Conservation (phyloP, 2,329 filamentous ascomycete genomes). For the Fusarium sp. region DNA sequence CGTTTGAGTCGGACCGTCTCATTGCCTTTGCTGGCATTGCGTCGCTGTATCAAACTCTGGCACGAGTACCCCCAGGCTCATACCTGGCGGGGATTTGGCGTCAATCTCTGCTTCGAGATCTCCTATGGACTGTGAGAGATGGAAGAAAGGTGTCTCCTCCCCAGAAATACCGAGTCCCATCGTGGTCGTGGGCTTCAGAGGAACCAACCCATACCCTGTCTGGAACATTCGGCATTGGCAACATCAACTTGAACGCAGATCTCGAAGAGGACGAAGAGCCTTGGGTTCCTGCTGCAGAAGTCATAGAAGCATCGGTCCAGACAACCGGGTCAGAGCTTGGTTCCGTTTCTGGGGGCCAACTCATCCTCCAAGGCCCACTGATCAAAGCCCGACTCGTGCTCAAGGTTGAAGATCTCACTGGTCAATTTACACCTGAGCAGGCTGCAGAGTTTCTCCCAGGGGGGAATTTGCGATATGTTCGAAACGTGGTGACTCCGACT, state of each 20-base stretch:
- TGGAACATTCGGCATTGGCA: conserved; percentile 17
- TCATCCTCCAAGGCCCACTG: conserved; percentile 27
- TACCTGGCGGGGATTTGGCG: conserved; percentile 33
- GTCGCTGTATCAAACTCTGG: conserved; percentile 17
- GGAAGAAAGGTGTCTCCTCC: conserved; percentile 31
- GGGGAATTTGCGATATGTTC: conserved; percentile 22
- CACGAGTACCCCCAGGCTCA: conserved; percentile 9
- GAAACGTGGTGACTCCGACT: conserved; percentile 6
- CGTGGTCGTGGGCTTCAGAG: conserved; percentile 36
- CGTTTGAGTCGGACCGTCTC: conserved; percentile 32
- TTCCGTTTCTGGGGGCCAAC: conserved; percentile 6
- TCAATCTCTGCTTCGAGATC: conserved; percentile 18
- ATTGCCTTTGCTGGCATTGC: conserved; percentile 34
- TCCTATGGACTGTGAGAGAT: conserved; percentile 25
- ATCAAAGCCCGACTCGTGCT: conserved; percentile 28
- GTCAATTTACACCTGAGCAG: conserved; percentile 21
- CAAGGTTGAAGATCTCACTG: conserved; percentile 20
- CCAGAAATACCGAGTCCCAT: conserved; percentile 34
- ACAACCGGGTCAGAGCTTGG: conserved; percentile 24
- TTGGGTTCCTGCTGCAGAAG: conserved; percentile 9
- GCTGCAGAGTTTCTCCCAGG: conserved; percentile 33
- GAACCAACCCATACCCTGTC: conserved; percentile 12
- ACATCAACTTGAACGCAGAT: conserved; percentile 1
- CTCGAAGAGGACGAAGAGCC: conserved; percentile 9
- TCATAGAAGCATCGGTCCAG: conserved; percentile 19